Evolutionary conservation across 2,329 filamentous ascomycete genomes (phyloP).

Genomic region (Ceratocystis ficicola): DNA sequence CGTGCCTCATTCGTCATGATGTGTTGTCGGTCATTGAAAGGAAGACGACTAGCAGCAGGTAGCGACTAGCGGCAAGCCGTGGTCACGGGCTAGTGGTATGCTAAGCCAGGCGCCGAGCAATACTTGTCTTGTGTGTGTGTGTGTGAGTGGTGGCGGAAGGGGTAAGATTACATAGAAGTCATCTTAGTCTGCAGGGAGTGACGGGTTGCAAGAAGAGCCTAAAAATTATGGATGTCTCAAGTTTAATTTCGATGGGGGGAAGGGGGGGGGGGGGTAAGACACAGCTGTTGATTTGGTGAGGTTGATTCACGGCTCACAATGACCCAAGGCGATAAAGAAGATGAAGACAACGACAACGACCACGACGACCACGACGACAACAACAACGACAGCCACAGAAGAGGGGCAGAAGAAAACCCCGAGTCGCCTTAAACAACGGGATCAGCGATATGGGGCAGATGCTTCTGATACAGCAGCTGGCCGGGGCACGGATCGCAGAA

Average conservation of each 20-base stretch:
- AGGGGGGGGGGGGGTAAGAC: neutral
- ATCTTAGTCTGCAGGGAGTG: neutral
- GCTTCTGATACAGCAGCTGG: neutral
- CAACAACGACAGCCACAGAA: neutral
- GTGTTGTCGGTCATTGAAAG: neutral
- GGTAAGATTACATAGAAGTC: neutral
- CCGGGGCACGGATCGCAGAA: neutral
- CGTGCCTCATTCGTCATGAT: slow-evolving; percentile 5
- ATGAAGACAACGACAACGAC: neutral
- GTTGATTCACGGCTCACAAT: neutral
- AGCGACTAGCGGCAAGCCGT: neutral
- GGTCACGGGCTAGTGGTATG: neutral
- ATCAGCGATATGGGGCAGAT: slow-evolving; percentile 2
- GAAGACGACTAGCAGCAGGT: neutral
- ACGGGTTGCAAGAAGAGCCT: neutral
- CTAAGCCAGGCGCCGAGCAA: neutral
- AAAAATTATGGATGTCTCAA: slow-evolving; percentile 1
- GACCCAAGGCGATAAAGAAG: neutral
- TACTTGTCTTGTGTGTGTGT: neutral
- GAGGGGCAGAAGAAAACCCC: neutral
- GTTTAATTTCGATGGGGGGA: neutral
- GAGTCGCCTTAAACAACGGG: neutral
- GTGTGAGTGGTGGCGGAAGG: neutral
- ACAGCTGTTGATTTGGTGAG: neutral
- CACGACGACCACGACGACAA: neutral